Evolutionary conservation across 2,329 filamentous ascomycete genomes (phyloP).

Genomic region (Pestalotiopsis sp.): DNA sequence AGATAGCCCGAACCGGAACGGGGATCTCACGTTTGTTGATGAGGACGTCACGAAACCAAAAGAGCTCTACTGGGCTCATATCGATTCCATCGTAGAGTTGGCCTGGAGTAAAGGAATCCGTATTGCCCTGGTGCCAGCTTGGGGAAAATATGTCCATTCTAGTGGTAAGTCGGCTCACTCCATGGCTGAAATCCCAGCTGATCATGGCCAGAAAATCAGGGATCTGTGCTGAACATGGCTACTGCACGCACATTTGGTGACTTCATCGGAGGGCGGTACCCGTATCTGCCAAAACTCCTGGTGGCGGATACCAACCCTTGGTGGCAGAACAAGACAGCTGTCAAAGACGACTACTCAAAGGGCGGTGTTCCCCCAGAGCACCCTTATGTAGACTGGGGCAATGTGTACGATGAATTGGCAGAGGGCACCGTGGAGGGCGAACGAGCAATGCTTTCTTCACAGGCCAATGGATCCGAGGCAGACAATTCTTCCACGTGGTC

Average conservation of each 20-base stretch:
- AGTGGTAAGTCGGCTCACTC: background rate
- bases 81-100: slow-evolving; percentile 9
- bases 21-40: slow-evolving; percentile 5
- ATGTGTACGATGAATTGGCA: slow-evolving; percentile 21
- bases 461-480: background rate
- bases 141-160: slow-evolving; percentile 9
- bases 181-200: background rate
- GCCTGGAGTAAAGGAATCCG: slow-evolving; percentile 11
- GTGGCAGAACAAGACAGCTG: slow-evolving; percentile 21
- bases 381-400: slow-evolving; percentile 15
- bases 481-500: slow-evolving; percentile 3
- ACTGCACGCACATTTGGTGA: slow-evolving; percentile 17
- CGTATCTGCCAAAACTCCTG: slow-evolving; percentile 23
- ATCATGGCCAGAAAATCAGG: background rate
- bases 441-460: background rate
- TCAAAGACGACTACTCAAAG: slow-evolving; percentile 18
- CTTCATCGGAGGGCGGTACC: slow-evolving; percentile 23
- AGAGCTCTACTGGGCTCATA: slow-evolving; percentile 2
- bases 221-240: slow-evolving; percentile 6
- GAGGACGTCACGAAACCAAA: slow-evolving; percentile 9
- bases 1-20: slow-evolving; percentile 6
- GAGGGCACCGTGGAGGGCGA: slow-evolving; percentile 18
- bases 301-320: slow-evolving; percentile 23
- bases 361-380: slow-evolving; percentile 19
- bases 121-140: slow-evolving; percentile 5